Evolutionary conservation across 2,329 filamentous ascomycete species (phyloP), one percentile per base, ranked within the genome.

Genomic region (Diaporthe amygdali): DNA sequence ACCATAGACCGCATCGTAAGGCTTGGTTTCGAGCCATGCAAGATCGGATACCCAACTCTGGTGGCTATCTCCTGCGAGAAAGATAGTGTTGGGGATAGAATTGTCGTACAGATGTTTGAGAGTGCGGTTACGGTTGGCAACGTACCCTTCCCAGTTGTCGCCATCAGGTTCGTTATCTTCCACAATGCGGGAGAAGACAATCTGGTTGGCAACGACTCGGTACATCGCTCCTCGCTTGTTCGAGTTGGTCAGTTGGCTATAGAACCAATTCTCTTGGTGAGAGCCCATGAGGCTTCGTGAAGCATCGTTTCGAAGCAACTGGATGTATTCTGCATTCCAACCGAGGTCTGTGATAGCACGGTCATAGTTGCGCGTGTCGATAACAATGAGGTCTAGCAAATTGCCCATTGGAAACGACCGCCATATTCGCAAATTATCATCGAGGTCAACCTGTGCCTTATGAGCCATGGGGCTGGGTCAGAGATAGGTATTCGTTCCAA

Each of bases 181-280:
- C 2, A 80, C 77, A 51, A 82, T 79, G 32, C 80, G 76, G 64
- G 80, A 82, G 80, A 94, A 93, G 59, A 94, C 82, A 51, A 92
- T 89, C 78, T 94, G 92, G 37, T 90, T 92, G 9, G 92, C 92
- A 49, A 95, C 86, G 22, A 95, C 79, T 46, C 92, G 85, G 92
- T 93, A 95, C 0, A 87, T 85, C 0, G 92, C 90, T 34, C 90
- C 90, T 25, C 92, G 87, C 20, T 88, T 76, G n/a, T 87, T 84
- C 1, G 90, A 92, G 56, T 86, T 79, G 10, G 84, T 85, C 12
- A 93, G 82, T 52, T 85, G 82, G 54, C 85, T 84, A 78, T 92
- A 93, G 80, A 94, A 91, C 93, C 93, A 95, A 75, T 89, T 88
- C 79, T 95, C 93, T 78, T 95, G 93, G 15, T 88, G 87, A 1